Percentiles rank a stretch among this genome's conserved stretches.
Evolutionary conservation across 495 filamentous ascomycete species (phyloP).

Genomic region (Umbilicaria muhlenbergii): DNA sequence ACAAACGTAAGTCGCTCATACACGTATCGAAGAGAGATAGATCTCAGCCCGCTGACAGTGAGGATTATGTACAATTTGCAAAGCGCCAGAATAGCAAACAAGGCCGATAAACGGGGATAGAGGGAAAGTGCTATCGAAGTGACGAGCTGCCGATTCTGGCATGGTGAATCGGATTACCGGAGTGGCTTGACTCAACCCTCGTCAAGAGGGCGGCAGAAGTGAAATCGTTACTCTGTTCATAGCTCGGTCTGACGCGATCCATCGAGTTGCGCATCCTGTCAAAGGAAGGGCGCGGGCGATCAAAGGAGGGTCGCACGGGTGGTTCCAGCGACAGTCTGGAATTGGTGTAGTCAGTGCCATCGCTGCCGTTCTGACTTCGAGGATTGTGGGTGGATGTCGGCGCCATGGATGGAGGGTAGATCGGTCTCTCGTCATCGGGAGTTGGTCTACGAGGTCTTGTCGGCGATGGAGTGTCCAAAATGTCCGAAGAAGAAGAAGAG

Average conservation of each 20-base stretch:
- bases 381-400: conserved; percentile 67
- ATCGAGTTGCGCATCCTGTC: conserved; percentile 62
- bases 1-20: conserved; percentile 5
- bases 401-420: conserved; percentile 77
- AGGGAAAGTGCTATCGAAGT: conserved; percentile 8
- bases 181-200: conserved; percentile 63
- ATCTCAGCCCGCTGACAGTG: conserved; percentile 2
- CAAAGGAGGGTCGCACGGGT: conserved; percentile 36
- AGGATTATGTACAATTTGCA: conserved; percentile 8
- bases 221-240: conserved; percentile 78
- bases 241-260: conserved; percentile 62
- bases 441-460: conserved; percentile 39
- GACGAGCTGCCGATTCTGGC: conserved; percentile 3
- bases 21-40: conserved; percentile 6
- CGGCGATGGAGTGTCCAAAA: conserved; percentile 41
- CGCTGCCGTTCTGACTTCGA: conserved; percentile 79
- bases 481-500: conserved; percentile 26
- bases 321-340: conserved; percentile 34
- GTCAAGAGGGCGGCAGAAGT: conserved; percentile 73
- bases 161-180: conserved; percentile 7
- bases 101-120: not conserved
- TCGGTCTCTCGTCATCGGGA: conserved; percentile 72
- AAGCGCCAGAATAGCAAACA: not conserved
- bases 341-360: conserved; percentile 81
- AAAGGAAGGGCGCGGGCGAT: conserved; percentile 59